phyloP scores from a whole-genome alignment of 495 filamentous ascomycete species.

The Xylaria palmicola region DNA sequence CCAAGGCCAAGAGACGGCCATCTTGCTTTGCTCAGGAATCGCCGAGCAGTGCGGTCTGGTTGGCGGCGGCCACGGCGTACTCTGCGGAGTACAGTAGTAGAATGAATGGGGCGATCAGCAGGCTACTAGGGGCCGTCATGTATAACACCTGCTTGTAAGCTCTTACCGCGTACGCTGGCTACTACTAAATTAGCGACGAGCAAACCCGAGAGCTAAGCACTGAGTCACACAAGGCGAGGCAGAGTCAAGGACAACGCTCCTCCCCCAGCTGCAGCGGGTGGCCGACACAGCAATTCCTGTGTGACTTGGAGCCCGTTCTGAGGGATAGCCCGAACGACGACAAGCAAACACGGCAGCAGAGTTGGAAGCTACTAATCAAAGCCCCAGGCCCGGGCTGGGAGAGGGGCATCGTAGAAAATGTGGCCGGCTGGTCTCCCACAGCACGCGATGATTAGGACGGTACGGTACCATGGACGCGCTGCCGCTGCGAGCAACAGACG shows the following conservation, averaged over 20 bases:
- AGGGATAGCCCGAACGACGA: neutral
- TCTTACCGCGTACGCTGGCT: neutral
- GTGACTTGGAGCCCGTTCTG: neutral
- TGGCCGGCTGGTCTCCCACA: no score
- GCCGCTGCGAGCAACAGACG: constrained; percentile 6
- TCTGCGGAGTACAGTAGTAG: constrained; percentile 14
- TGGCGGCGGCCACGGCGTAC: constrained; percentile 10
- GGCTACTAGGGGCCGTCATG: constrained; percentile 12
- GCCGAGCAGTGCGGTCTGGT: constrained; percentile 11
- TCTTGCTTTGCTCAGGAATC: constrained; percentile 18
- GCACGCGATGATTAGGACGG: neutral
- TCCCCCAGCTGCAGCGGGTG: neutral
- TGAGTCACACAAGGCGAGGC: constrained; percentile 12
- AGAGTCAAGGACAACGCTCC: neutral
- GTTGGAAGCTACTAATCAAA: no score
- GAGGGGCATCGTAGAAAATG: no score
- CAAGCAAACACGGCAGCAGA: neutral
- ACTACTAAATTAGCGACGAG: neutral
- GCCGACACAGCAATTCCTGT: neutral
- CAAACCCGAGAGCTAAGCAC: neutral
- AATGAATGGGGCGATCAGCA: constrained; percentile 8
- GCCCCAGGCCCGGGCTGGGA: no score
- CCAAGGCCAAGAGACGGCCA: constrained; percentile 11
- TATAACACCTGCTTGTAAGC: neutral
- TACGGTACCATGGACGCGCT: no score